Percentiles rank a stretch among this genome's conserved stretches.
These are phyloP conservation scores for Moniliophthora roreri DNA, from an alignment of 1,284 basidiomycete genomes.

Conservation along the genomic window DNA sequence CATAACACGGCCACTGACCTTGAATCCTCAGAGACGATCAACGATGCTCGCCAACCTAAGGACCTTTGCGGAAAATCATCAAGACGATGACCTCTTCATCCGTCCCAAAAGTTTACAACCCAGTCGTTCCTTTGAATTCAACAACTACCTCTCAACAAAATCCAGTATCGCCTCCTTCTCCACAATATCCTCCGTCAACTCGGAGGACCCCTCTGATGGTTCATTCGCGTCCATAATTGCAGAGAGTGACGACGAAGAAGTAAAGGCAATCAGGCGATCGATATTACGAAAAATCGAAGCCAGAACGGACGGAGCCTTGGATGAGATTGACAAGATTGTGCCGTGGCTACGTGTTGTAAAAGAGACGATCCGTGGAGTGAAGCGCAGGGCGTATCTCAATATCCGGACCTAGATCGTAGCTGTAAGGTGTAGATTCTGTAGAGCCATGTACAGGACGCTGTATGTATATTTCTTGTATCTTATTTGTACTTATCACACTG, in stretches of 20 bases:
- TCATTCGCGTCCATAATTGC: constrained; percentile 37
- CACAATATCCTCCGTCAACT: constrained; percentile 37
- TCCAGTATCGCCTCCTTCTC: constrained; percentile 35
- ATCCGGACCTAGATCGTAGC: neutral
- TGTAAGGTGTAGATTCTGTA: neutral
- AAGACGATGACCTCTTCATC: constrained; percentile 14
- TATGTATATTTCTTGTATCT: neutral
- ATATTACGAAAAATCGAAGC: constrained; percentile 63
- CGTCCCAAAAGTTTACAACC: neutral
- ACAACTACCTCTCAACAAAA: constrained; percentile 19
- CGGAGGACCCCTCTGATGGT: constrained; percentile 25
- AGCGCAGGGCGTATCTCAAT: constrained; percentile 39
- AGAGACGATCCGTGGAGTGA: constrained; percentile 57
- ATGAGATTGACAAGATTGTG: constrained; percentile 59
- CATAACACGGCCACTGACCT: neutral
- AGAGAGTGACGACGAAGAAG: constrained; percentile 57
- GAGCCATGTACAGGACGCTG: neutral
- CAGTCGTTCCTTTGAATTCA: neutral
- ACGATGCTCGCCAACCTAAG: constrained; percentile 8
- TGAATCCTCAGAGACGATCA: constrained; percentile 8
- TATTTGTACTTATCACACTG: neutral
- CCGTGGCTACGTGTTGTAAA: constrained; percentile 64
- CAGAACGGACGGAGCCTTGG: constrained; percentile 55
- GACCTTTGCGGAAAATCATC: neutral
- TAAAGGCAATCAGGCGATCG: constrained; percentile 54